Conservation (phyloP, 331 rosid species). For the Cydonia oblonga region DNA sequence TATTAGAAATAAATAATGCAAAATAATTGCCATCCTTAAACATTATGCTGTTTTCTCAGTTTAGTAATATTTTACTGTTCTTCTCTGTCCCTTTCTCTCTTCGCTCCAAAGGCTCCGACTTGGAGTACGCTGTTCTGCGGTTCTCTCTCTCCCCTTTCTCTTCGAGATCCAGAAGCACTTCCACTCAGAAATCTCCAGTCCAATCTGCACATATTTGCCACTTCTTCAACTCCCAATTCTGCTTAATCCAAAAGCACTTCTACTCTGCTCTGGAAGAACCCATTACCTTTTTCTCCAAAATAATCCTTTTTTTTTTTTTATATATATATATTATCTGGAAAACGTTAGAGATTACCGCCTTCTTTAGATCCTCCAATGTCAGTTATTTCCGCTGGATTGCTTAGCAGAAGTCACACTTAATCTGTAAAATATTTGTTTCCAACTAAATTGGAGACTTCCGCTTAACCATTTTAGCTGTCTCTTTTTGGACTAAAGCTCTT, state of each 20-base stretch:
- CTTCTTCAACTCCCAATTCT: slow-evolving; percentile 11
- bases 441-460: slow-evolving; percentile 43
- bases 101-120: slow-evolving; percentile 28
- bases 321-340: not conserved
- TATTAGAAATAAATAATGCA: not conserved
- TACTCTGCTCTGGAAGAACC: slow-evolving; percentile 16
- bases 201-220: slow-evolving; percentile 2
- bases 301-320: not conserved
- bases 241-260: slow-evolving; percentile 4
- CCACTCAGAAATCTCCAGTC: slow-evolving; percentile 8
- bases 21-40: not conserved
- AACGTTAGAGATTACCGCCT: slow-evolving; percentile 38
- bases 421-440: slow-evolving; percentile 31
- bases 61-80: not conserved
- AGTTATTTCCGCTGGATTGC: slow-evolving; percentile 22
- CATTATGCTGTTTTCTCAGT: slow-evolving; percentile 3
- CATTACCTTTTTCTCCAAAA: not conserved
- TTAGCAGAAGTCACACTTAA: slow-evolving; percentile 28
- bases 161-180: slow-evolving; percentile 29
- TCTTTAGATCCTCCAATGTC: slow-evolving; percentile 26
- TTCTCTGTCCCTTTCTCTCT: slow-evolving; percentile 5
- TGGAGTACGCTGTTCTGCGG: slow-evolving; percentile 15
- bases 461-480: slow-evolving; percentile 13
- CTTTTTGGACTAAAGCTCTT: slow-evolving; percentile 6
- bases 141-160: not conserved